A percentile compares a stretch with the other conserved stretches of the same genome.
phyloP scores from a whole-genome alignment of 179 eudicot genomes.

The Pouteria campechiana region DNA sequence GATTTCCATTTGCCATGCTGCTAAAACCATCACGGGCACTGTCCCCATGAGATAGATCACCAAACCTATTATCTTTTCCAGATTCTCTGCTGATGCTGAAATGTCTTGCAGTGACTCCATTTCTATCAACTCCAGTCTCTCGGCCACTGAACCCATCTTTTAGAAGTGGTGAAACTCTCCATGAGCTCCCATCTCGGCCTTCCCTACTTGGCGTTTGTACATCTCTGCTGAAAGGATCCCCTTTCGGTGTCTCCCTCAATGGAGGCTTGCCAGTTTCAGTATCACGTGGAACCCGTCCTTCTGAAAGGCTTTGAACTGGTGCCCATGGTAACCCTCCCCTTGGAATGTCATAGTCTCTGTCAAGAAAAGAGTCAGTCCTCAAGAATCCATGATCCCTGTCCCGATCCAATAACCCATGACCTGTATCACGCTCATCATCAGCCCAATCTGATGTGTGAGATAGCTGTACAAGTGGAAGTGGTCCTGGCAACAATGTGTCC shows the following conservation, averaged over 20 bases:
- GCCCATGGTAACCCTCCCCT: constrained; percentile 51
- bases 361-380: constrained; percentile 61
- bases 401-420: constrained; percentile 50
- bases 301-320: constrained; percentile 38
- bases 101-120: constrained; percentile 24
- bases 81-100: constrained; percentile 18
- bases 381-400: constrained; percentile 49
- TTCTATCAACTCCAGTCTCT: constrained; percentile 18
- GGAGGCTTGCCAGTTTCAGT: constrained; percentile 40
- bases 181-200: constrained; percentile 33
- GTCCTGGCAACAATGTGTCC: constrained; percentile 46
- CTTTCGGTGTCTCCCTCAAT: constrained; percentile 43
- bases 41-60: constrained; percentile 31
- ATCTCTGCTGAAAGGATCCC: constrained; percentile 32
- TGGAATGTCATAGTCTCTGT: constrained; percentile 75
- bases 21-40: constrained; percentile 22
- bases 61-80: constrained; percentile 34
- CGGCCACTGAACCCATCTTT: constrained; percentile 27
- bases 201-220: constrained; percentile 35
- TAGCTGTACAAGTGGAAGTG: constrained; percentile 63
- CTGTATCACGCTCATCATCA: constrained; percentile 98
- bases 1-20: constrained; percentile 13
- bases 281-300: constrained; percentile 52
- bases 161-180: constrained; percentile 35
- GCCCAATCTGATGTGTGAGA: constrained; percentile 96